Conservation (phyloP, 1,139 yeast species). For the Zhuliangozyma parablackwelliae region DNA sequence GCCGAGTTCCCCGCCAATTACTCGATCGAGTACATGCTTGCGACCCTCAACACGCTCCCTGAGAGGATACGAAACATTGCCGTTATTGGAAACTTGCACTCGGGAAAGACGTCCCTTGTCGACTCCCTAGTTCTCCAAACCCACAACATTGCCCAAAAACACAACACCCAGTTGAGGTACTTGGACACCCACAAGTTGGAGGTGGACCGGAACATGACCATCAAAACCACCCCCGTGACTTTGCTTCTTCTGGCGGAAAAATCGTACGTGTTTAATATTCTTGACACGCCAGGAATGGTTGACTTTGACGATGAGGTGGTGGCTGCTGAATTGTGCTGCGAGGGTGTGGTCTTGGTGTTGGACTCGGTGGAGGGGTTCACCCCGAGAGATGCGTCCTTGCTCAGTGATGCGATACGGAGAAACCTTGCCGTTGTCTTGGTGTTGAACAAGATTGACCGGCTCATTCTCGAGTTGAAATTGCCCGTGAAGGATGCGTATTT, state of each 20-base stretch:
- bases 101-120: slow-evolving; percentile 85
- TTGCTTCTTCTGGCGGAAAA: slow-evolving; percentile 52
- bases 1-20: slow-evolving; percentile 51
- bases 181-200: slow-evolving; percentile 73
- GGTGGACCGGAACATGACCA: slow-evolving; percentile 62
- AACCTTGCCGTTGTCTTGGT: slow-evolving; percentile 55
- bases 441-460: slow-evolving; percentile 79
- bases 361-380: slow-evolving; percentile 84
- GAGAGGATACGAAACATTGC: slow-evolving; percentile 75
- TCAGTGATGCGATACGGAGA: slow-evolving; percentile 46
- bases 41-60: slow-evolving; percentile 46
- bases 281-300: slow-evolving; percentile 92
- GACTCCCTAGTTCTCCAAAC: slow-evolving; percentile 66
- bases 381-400: slow-evolving; percentile 42
- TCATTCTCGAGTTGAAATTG: slow-evolving; percentile 69
- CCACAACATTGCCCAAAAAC: slow-evolving; percentile 38
- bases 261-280: slow-evolving; percentile 56
- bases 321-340: slow-evolving; percentile 55
- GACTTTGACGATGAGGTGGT: slow-evolving; percentile 75
- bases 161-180: slow-evolving; percentile 49
- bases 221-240: slow-evolving; percentile 61
- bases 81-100: slow-evolving; percentile 72
- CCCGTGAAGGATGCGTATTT: slow-evolving; percentile 72
- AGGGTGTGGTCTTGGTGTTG: slow-evolving; percentile 65
- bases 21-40: slow-evolving; percentile 58